Base-by-base conservation (phyloP, 805 yeast species). In the Candida suzukii region DNA sequence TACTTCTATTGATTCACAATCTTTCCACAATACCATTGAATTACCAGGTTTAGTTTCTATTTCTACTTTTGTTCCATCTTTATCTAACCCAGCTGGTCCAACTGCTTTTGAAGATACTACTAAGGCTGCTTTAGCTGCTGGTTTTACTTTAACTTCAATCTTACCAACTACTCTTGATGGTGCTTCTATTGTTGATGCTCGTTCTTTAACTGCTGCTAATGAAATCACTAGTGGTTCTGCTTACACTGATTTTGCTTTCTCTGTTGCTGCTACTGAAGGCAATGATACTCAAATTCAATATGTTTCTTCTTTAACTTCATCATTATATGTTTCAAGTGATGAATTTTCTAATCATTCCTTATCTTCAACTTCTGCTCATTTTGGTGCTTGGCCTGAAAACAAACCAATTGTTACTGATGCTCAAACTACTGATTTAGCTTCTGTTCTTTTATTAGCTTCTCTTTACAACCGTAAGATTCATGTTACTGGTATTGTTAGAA, bases 341-440 rank as follows among this genome's bases (percentile, higher is more conserved):
- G 84, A 79, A 47, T 75, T 83, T 56, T 71, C 78, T 41, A 73
- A 74, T 54, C 71, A 76, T 53, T 82, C 81, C 55, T 85, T 90
- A 35, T 73, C 90, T n/a, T 73, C 83, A 27, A 82, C 88, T 35
- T 78, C 95, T 22, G 72, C 83, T 25, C 95, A 86, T 53, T 79
- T 88, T 54, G 78, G 81, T 47, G 67, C 77, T 28, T 90, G 97
- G 96, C 95, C 96, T 40, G 70, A 73, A 39, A 64, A 64, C 54
- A 88, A 88, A 68, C 91, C 93, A 45, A 83, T 91, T 46, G 74
- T 90, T 48, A 88, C 96, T 33, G 97, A 91, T 64, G 96, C 98
- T 38, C 80, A 78, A 60, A 81, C 91, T 21, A 85, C 96, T 31
- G 91, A 88, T 56, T 71, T 91, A 56, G 98, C 98, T n/a, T 85